Percentiles rank a stretch among this genome's conserved stretches.
Conservation (phyloP, 805 yeast genomes). For the Ogataea ramenticola region DNA sequence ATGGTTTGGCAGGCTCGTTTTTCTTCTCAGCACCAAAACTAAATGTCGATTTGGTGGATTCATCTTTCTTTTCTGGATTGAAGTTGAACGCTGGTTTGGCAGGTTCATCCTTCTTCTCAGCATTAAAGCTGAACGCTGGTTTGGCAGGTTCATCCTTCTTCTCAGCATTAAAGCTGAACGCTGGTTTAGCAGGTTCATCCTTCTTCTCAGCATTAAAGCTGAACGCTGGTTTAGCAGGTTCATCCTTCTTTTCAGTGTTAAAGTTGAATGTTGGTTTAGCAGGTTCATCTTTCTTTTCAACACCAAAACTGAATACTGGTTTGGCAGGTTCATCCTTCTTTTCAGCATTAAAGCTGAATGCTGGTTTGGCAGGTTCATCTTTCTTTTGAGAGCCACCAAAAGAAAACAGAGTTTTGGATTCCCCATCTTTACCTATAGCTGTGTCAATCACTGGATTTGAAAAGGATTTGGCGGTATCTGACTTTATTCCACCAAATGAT, state of each 20-base stretch:
- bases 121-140: slow-evolving; percentile 3
- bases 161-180: not conserved
- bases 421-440: not conserved
- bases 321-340: slow-evolving; percentile 2
- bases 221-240: slow-evolving; percentile 1
- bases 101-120: slow-evolving; percentile 1
- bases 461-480: not conserved
- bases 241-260: slow-evolving; percentile 1
- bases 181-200: not conserved
- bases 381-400: slow-evolving; percentile 1
- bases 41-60: not conserved
- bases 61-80: slow-evolving; percentile 1
- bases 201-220: slow-evolving; percentile 3
- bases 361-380: not conserved
- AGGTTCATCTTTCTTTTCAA: not conserved
- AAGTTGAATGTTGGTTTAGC: slow-evolving; percentile 4
- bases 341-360: not conserved
- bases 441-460: not conserved
- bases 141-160: not conserved
- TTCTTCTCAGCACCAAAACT: not conserved
- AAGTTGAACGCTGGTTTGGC: slow-evolving; percentile 2
- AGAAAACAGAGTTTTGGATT: not conserved
- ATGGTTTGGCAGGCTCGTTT: not conserved
- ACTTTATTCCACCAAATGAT: too few species aligned
- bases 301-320: slow-evolving; percentile 9